These are phyloP conservation scores for Wallacemonas sp. DNA, from an alignment of 208 protist genomes.

Conservation along the genomic window DNA sequence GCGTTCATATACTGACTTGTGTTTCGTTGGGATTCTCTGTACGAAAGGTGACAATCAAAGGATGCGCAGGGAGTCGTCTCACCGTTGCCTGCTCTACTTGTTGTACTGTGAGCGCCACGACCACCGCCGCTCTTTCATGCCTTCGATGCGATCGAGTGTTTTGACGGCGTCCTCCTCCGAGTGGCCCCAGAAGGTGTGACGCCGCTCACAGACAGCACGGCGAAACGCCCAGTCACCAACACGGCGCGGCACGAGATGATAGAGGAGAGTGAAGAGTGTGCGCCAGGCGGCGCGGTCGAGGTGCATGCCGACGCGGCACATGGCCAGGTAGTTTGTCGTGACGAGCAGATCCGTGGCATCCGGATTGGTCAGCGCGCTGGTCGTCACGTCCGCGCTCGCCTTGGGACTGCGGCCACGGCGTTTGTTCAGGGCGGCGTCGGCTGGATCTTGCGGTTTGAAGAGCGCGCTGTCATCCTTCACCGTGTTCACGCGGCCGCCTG, in stretches of 20 bases:
- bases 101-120: slow-evolving; percentile 29
- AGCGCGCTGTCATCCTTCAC: slow-evolving; percentile 24
- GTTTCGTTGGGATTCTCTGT: too few species aligned
- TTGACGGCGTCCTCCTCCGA: slow-evolving; percentile 74
- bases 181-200: slow-evolving; percentile 72
- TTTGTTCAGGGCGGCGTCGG: background rate
- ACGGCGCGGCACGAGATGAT: slow-evolving; percentile 43
- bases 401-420: background rate
- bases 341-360: slow-evolving; percentile 66
- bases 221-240: slow-evolving; percentile 67
- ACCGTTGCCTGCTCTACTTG: too few species aligned
- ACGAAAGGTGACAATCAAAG: too few species aligned
- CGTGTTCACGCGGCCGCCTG: slow-evolving; percentile 14
- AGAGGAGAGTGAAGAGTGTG: slow-evolving; percentile 33
- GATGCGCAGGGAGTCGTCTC: too few species aligned
- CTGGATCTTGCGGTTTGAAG: slow-evolving; percentile 8
- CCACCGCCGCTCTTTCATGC: slow-evolving; percentile 83
- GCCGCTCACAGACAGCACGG: slow-evolving; percentile 35
- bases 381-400: slow-evolving; percentile 1
- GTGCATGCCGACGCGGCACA: slow-evolving; percentile 83
- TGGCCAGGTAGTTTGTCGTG: slow-evolving; percentile 64
- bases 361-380: slow-evolving; percentile 16
- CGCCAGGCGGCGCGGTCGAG: slow-evolving; percentile 64
- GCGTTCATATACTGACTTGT: too few species aligned
- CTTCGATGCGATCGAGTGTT: slow-evolving; percentile 44